A percentile compares a stretch with the other conserved stretches of the same genome.
phyloP scores from a whole-genome alignment of 129 eudicot genomes.

The Escallonia rubra region DNA sequence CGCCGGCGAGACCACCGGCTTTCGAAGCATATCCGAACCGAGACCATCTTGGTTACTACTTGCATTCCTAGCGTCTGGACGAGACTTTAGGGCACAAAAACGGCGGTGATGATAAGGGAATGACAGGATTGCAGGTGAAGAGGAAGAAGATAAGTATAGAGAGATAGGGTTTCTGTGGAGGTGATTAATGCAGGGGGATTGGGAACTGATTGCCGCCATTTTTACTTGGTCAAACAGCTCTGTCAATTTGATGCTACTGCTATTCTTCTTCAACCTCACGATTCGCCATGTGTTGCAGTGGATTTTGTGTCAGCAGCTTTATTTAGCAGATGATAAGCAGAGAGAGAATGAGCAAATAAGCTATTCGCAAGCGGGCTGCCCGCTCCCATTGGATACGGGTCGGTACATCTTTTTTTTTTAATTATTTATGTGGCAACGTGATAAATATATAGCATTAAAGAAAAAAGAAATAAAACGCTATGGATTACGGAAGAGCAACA shows the following conservation, averaged over 20 bases:
- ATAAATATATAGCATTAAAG: no score
- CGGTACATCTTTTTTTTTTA: no score
- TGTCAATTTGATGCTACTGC: background rate
- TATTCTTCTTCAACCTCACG: background rate
- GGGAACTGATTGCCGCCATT: background rate
- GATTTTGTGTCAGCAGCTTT: no score
- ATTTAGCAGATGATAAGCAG: background rate
- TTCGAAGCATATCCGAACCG: slow-evolving; percentile 50
- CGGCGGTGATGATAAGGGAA: background rate
- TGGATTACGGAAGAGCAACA: no score
- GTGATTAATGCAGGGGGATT: background rate
- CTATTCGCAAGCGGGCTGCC: no score
- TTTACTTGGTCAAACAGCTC: background rate
- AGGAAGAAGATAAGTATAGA: background rate
- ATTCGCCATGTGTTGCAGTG: background rate
- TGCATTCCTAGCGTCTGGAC: slow-evolving; percentile 21
- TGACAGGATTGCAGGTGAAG: slow-evolving; percentile 9
- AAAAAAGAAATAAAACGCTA: no score
- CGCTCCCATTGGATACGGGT: no score
- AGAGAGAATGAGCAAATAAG: background rate
- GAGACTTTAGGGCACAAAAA: slow-evolving; percentile 33
- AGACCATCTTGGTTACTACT: slow-evolving; percentile 23
- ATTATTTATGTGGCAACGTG: no score
- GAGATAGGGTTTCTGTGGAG: slow-evolving; percentile 1
- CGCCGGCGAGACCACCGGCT: slow-evolving; percentile 43